phyloP scores from a whole-genome alignment of 108 stramenopile genomes.

The Nannochloropsis oceanica region DNA sequence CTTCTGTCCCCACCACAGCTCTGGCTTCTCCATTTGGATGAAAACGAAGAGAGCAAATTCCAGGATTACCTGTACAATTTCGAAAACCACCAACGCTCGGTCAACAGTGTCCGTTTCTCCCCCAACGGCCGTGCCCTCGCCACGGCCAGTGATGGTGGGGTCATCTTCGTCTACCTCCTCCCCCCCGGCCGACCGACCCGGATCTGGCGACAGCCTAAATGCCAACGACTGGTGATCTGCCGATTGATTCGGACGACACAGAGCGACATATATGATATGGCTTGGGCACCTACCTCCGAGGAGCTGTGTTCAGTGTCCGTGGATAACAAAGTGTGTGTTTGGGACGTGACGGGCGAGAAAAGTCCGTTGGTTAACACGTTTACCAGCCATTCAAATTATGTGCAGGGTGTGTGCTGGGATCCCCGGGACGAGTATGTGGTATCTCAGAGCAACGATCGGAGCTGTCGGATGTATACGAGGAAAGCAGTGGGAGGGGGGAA shows the following conservation, averaged over 20 bases:
- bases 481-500: background rate
- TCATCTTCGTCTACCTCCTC: conserved; percentile 15
- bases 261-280: conserved; percentile 35
- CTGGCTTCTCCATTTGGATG: background rate
- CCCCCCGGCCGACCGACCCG: conserved; percentile 8
- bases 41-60: background rate
- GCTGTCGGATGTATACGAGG: conserved; percentile 26
- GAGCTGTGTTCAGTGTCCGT: conserved; percentile 24
- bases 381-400: conserved; percentile 30
- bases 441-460: conserved; percentile 40
- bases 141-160: conserved; percentile 66
- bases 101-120: conserved; percentile 34
- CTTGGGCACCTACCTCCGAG: conserved; percentile 31
- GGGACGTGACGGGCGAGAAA: conserved; percentile 26
- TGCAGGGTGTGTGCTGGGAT: conserved; percentile 43
- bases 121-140: conserved; percentile 68
- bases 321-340: conserved; percentile 25
- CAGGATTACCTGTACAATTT: conserved; percentile 30
- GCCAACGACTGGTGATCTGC: background rate
- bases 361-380: conserved; percentile 13
- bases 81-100: conserved; percentile 20
- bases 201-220: background rate
- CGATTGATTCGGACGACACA: conserved; percentile 9
- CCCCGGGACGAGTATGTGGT: conserved; percentile 33
- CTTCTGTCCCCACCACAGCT: conserved; percentile 10